These are phyloP conservation scores for Trichothecium roseum DNA, from an alignment of 2,329 filamentous ascomycete species.

Conservation along the genomic window DNA sequence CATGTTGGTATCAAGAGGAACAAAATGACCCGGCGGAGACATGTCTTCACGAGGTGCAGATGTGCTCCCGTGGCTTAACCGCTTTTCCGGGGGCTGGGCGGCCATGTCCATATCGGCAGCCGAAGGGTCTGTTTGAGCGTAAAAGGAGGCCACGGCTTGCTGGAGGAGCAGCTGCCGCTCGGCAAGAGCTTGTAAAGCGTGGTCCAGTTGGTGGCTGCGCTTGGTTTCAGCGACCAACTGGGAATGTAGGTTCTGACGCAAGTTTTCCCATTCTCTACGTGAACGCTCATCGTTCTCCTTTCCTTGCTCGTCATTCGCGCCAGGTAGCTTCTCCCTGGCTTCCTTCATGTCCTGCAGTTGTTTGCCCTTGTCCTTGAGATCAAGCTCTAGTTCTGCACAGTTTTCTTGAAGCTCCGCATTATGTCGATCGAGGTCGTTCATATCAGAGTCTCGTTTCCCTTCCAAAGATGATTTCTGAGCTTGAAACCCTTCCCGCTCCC, in stretches of 20 bases:
- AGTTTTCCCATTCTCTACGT: slow-evolving; percentile 44
- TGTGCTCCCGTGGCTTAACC: slow-evolving; percentile 37
- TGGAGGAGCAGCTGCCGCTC: slow-evolving; percentile 35
- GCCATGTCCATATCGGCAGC: slow-evolving; percentile 37
- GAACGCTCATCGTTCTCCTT: slow-evolving; percentile 39
- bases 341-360: slow-evolving; percentile 67
- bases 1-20: slow-evolving; percentile 25
- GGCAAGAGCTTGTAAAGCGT: slow-evolving; percentile 32
- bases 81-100: slow-evolving; percentile 30
- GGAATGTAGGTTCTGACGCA: slow-evolving; percentile 41
- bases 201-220: slow-evolving; percentile 33
- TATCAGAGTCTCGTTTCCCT: slow-evolving; percentile 39
- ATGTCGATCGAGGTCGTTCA: slow-evolving; percentile 40
- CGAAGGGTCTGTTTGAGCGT: slow-evolving; percentile 32
- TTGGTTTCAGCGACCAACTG: slow-evolving; percentile 36
- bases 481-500: slow-evolving; percentile 42
- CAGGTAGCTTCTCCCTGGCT: slow-evolving; percentile 52
- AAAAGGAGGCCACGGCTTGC: slow-evolving; percentile 31
- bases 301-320: slow-evolving; percentile 49
- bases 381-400: slow-evolving; percentile 55
- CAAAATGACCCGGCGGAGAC: slow-evolving; percentile 28
- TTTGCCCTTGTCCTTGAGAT: slow-evolving; percentile 55
- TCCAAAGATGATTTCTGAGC: slow-evolving; percentile 41
- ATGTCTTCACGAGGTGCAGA: slow-evolving; percentile 19
- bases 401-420: slow-evolving; percentile 55